A percentile compares a stretch with the other conserved stretches of the same genome.
phyloP scores from a whole-genome alignment of 306 rosid genomes.

The Ochetophila trinervis region DNA sequence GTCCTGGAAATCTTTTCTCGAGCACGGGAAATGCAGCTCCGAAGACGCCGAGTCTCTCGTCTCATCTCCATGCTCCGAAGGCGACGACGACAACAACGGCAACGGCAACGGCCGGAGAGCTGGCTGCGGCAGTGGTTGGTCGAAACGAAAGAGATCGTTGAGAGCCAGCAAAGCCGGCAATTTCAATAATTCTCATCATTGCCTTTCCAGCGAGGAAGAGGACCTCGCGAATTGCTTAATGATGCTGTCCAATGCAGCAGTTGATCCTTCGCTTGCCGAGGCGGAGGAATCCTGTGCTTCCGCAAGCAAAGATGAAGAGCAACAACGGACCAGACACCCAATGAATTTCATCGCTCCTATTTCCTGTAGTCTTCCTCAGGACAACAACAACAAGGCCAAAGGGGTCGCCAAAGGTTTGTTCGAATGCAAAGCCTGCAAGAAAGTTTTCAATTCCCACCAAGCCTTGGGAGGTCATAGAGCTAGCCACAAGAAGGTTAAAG shows the following conservation, averaged over 20 bases:
- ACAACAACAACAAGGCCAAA: constrained; percentile 40
- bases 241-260: constrained; percentile 81
- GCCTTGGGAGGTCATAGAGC: constrained; percentile 98
- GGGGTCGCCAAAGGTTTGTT: constrained; percentile 55
- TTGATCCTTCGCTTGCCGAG: constrained; percentile 46
- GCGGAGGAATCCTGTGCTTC: constrained; percentile 83
- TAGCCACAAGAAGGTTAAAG: constrained; percentile 92
- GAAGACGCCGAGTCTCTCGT: constrained; percentile 54
- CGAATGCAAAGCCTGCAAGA: constrained; percentile 94
- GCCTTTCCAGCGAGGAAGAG: constrained; percentile 83
- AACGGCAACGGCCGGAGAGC: constrained; percentile 20
- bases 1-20: constrained; percentile 86
- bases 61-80: constrained; percentile 59
- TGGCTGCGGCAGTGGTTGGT: constrained; percentile 56
- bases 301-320: constrained; percentile 68
- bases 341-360: constrained; percentile 46
- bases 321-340: constrained; percentile 34
- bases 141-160: constrained; percentile 68
- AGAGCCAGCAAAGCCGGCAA: constrained; percentile 61
- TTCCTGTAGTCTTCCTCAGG: constrained; percentile 32
- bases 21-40: constrained; percentile 79
- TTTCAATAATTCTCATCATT: constrained; percentile 43
- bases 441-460: constrained; percentile 91
- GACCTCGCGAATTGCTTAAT: constrained; percentile 84
- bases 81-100: constrained; percentile 25